A percentile compares a stretch with the other conserved stretches of the same genome.
Conservation (phyloP, 371 early-diverging fungal species). For the Mortierella sp. region DNA sequence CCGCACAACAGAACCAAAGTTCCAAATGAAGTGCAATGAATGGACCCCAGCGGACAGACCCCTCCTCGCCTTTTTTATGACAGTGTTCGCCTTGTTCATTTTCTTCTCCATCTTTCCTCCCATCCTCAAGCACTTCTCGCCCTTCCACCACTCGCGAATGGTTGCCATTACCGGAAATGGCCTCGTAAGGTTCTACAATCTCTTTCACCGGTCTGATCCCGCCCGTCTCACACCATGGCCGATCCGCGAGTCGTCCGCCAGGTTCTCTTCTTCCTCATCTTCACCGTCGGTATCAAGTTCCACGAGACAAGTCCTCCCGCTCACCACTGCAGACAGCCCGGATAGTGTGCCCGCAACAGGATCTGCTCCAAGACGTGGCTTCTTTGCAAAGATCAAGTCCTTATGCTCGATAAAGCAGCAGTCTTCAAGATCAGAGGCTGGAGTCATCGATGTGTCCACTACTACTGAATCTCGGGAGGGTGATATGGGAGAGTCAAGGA, state of each 20-base stretch:
- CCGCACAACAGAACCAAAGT: not conserved
- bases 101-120: not conserved
- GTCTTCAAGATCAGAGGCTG: not conserved
- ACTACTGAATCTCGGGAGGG: not conserved
- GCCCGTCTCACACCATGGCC: not conserved
- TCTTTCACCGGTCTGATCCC: not conserved
- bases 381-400: not conserved
- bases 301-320: not conserved
- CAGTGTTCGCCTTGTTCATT: too few species aligned
- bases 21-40: not conserved
- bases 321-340: not conserved
- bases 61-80: too few species aligned
- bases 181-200: not conserved
- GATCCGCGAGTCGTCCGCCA: not conserved
- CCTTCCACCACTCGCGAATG: not conserved
- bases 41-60: too few species aligned
- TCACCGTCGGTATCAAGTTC: not conserved
- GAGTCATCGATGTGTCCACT: not conserved
- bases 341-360: not conserved
- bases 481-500: not conserved
- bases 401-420: not conserved
- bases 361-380: not conserved
- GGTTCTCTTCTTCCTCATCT: not conserved
- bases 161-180: not conserved
- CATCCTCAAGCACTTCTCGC: not conserved